Evolutionary conservation across 2,329 filamentous ascomycete species (phyloP).

Genomic region (Beauveria caledonica): DNA sequence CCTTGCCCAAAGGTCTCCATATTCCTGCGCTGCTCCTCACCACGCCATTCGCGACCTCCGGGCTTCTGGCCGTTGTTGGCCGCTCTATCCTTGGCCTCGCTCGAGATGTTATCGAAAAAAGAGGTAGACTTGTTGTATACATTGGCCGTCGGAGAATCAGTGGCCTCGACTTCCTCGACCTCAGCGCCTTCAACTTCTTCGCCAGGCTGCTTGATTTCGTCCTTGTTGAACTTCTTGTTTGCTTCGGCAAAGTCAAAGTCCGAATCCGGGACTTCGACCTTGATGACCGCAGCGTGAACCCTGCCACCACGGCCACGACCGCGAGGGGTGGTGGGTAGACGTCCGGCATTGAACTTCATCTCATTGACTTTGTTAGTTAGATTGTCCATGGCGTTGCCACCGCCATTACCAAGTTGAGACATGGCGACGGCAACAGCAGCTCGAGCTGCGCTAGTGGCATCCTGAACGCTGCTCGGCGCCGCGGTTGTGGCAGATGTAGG

Average conservation of each 20-base stretch:
- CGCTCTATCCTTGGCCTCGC: slow-evolving; percentile 81
- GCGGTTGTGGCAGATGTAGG: slow-evolving; percentile 28
- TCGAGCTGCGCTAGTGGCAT: slow-evolving; percentile 66
- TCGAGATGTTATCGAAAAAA: slow-evolving; percentile 98
- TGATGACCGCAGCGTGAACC: slow-evolving; percentile 38
- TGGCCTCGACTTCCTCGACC: slow-evolving; percentile 31
- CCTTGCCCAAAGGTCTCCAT: slow-evolving; percentile 97
- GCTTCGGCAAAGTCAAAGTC: slow-evolving; percentile 81
- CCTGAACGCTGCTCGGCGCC: slow-evolving; percentile 38
- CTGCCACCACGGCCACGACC: slow-evolving; percentile 41
- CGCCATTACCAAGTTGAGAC: slow-evolving; percentile 52
- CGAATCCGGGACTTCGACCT: slow-evolving; percentile 79
- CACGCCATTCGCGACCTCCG: slow-evolving; percentile 81
- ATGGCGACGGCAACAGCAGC: slow-evolving; percentile 75
- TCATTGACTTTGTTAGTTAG: slow-evolving; percentile 67
- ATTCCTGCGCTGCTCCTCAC: slow-evolving; percentile 89
- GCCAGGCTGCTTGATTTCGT: slow-evolving; percentile 70
- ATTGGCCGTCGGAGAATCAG: slow-evolving; percentile 33
- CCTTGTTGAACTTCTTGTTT: slow-evolving; percentile 41
- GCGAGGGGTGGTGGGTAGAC: slow-evolving; percentile 41
- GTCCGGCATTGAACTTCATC: slow-evolving; percentile 58
- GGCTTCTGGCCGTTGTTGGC: slow-evolving; percentile 59
- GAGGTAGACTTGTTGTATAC: slow-evolving; percentile 82
- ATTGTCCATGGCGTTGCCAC: slow-evolving; percentile 54
- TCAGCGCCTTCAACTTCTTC: slow-evolving; percentile 38